phyloP scores from a whole-genome alignment of 2,329 filamentous ascomycete species.

The Claviceps citrina region DNA sequence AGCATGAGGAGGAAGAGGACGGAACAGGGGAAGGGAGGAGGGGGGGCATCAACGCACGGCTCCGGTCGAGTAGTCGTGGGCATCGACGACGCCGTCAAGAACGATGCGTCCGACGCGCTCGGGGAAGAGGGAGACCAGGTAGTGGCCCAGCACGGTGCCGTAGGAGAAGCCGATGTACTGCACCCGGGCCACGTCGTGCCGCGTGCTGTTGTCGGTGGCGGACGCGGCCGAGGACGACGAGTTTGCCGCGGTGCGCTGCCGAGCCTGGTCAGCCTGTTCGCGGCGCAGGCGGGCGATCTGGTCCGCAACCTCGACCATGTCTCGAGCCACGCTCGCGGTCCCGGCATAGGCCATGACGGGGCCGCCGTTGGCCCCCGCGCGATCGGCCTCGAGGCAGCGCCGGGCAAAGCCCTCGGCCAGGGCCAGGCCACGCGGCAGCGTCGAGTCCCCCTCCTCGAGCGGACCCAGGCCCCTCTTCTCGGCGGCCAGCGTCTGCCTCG shows the following conservation, averaged over 20 bases:
- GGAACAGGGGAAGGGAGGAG: neutral
- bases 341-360: conserved; percentile 14
- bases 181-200: conserved; percentile 11
- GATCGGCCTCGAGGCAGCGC: conserved; percentile 12
- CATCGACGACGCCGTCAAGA: conserved; percentile 17
- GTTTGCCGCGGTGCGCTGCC: no score
- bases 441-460: neutral
- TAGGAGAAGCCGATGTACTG: conserved; percentile 35
- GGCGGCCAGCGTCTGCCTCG: neutral
- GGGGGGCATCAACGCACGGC: conserved; percentile 13
- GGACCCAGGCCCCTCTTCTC: neutral
- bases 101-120: conserved; percentile 21
- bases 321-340: conserved; percentile 6
- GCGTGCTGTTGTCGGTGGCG: neutral
- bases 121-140: conserved; percentile 13
- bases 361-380: conserved; percentile 4
- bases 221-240: no score
- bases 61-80: conserved; percentile 16
- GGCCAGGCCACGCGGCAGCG: conserved; percentile 5
- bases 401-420: conserved; percentile 10
- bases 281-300: no score
- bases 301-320: conserved; percentile 6
- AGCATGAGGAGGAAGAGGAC: neutral
- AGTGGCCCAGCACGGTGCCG: conserved; percentile 12
- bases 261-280: no score